Evolutionary conservation across 345 rosid genomes (phyloP).

Genomic region (Boechera divaricarpa): DNA sequence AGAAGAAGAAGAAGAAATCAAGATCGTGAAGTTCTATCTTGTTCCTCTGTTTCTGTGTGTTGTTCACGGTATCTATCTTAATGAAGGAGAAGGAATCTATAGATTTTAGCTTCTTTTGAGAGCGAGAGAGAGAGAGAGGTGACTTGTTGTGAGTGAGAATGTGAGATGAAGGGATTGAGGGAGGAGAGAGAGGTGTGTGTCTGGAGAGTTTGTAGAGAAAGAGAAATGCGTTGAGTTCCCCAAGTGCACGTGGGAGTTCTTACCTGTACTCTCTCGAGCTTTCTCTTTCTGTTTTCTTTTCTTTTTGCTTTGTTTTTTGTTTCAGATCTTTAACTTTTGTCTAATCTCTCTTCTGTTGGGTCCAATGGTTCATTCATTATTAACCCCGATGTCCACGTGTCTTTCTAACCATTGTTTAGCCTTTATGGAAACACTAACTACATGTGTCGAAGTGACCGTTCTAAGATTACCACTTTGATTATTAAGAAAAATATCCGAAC

Average conservation of each 20-base stretch:
- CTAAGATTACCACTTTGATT: not conserved
- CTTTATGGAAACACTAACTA: constrained; percentile 16
- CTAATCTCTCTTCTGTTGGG: not conserved
- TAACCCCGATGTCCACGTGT: constrained; percentile 15
- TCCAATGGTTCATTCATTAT: not conserved
- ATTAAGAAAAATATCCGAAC: too few species aligned
- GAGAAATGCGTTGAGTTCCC: constrained; percentile 49
- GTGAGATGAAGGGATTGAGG: constrained; percentile 2
- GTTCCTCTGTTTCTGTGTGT: constrained; percentile 31
- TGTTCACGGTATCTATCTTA: not conserved
- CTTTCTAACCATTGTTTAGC: constrained; percentile 7
- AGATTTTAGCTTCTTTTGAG: constrained; percentile 43
- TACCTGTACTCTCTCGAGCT: constrained; percentile 49
- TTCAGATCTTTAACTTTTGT: not conserved
- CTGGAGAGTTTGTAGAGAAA: constrained; percentile 23
- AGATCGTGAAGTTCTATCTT: not conserved
- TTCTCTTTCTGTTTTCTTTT: constrained; percentile 1
- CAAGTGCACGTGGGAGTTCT: constrained; percentile 62
- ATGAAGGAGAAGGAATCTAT: not conserved
- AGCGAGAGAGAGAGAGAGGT: constrained; percentile 39
- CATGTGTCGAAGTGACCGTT: constrained; percentile 27
- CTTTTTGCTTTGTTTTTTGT: constrained; percentile 12
- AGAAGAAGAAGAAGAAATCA: constrained; percentile 29
- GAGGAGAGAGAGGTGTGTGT: constrained; percentile 23
- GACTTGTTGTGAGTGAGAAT: constrained; percentile 19